Percentiles rank a stretch among this genome's conserved stretches.
phyloP scores from a whole-genome alignment of 306 rosid species.

The Vigna trinervia region DNA sequence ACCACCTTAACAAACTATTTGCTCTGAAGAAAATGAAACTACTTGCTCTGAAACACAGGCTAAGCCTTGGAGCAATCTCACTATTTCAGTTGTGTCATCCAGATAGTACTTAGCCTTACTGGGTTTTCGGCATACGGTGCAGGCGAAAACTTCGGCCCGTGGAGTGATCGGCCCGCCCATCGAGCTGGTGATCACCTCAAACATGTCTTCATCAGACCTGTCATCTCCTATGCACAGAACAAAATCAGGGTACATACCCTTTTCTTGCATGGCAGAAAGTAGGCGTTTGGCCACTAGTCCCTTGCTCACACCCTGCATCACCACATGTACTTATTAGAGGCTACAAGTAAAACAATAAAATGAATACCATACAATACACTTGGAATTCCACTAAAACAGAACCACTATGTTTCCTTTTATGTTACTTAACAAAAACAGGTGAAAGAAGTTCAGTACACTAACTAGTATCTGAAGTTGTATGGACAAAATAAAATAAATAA shows the following conservation, averaged over 20 bases:
- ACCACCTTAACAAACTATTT: slow-evolving; percentile 37
- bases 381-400: not conserved
- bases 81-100: slow-evolving; percentile 62
- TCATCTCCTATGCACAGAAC: slow-evolving; percentile 92
- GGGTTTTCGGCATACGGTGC: slow-evolving; percentile 52
- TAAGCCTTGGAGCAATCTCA: slow-evolving; percentile 74
- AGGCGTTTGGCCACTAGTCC: slow-evolving; percentile 78
- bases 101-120: slow-evolving; percentile 58
- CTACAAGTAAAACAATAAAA: not conserved
- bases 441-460: not conserved
- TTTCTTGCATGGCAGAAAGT: slow-evolving; percentile 64
- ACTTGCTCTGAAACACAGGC: slow-evolving; percentile 68
- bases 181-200: slow-evolving; percentile 55
- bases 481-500: too few relatives aligned
- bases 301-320: slow-evolving; percentile 81
- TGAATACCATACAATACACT: not conserved
- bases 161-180: slow-evolving; percentile 37
- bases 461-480: not conserved
- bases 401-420: slow-evolving; percentile 14
- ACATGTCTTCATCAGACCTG: slow-evolving; percentile 93
- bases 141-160: slow-evolving; percentile 48
- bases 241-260: slow-evolving; percentile 70
- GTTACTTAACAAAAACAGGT: not conserved
- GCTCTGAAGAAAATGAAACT: slow-evolving; percentile 58
- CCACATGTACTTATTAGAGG: not conserved